Conservation (phyloP, 169 alveolate species). For the Plasmodium relictum region DNA sequence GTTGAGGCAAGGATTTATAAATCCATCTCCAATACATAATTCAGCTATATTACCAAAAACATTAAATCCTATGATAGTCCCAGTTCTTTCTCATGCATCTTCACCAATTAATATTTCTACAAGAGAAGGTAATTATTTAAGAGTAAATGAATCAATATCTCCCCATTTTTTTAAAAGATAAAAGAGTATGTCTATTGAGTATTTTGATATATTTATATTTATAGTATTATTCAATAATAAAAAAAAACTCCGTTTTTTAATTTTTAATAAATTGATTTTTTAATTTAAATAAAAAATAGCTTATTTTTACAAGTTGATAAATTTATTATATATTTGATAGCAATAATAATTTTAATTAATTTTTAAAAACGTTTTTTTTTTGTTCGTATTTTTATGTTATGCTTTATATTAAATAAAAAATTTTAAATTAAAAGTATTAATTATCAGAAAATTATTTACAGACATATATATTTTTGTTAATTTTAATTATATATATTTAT, state of each 20-base stretch:
- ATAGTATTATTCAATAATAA: not conserved
- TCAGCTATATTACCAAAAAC: slow-evolving; percentile 43
- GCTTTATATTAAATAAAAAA: too few species aligned
- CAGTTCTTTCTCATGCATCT: slow-evolving; percentile 24
- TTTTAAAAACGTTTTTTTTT: too few species aligned
- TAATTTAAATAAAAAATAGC: not conserved
- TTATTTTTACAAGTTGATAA: not conserved
- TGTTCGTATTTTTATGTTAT: too few species aligned
- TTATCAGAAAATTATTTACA: not conserved
- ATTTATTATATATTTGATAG: too few species aligned
- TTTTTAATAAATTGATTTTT: not conserved
- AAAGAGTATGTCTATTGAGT: not conserved
- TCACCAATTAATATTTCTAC: slow-evolving; percentile 45
- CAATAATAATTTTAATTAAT: too few species aligned
- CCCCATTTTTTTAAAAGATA: slow-evolving; percentile 48
- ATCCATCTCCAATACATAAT: slow-evolving; percentile 29
- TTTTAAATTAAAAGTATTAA: not conserved
- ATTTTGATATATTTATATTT: slow-evolving; percentile 7
- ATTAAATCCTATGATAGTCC: slow-evolving; percentile 44
- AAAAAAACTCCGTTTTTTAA: not conserved
- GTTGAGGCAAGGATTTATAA: slow-evolving; percentile 29
- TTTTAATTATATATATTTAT: not conserved
- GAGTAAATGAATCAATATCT: slow-evolving; percentile 18
- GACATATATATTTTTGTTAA: not conserved
- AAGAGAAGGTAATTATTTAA: slow-evolving; percentile 37